A percentile compares a stretch with the other conserved stretches of the same genome.
These are phyloP conservation scores for Cutaneotrichosporon daszewskae DNA, from an alignment of 1,284 basidiomycete species.

Conservation along the genomic window DNA sequence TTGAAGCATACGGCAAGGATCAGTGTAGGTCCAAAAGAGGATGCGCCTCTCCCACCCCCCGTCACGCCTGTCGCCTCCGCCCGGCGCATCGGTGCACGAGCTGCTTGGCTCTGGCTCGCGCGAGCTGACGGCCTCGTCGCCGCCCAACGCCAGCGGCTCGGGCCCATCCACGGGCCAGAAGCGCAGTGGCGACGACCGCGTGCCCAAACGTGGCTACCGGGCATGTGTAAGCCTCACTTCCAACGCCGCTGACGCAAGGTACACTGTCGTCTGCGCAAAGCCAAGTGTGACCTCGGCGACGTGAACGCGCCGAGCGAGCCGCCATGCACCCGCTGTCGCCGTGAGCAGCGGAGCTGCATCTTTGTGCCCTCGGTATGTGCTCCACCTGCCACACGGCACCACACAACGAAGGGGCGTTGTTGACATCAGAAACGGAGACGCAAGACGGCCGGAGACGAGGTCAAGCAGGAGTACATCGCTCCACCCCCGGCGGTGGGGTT, in stretches of 20 bases:
- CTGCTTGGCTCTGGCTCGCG: constrained; percentile 5
- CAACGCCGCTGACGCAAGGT: constrained; percentile 21
- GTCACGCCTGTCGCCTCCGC: constrained; percentile 32
- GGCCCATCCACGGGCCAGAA: constrained; percentile 8
- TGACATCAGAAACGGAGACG: constrained; percentile 33
- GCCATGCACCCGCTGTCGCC: constrained; percentile 48
- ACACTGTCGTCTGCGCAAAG: constrained; percentile 47
- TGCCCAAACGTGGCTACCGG: constrained; percentile 40
- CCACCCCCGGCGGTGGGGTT: background rate
- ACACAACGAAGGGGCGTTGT: background rate
- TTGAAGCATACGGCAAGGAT: too few species aligned
- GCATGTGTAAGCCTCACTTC: constrained; percentile 31
- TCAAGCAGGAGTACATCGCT: constrained; percentile 14
- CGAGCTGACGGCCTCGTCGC: background rate
- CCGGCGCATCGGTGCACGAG: constrained; percentile 17
- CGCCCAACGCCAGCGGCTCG: background rate
- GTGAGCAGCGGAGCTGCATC: constrained; percentile 49
- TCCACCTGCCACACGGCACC: too few species aligned
- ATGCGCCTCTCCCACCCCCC: constrained; percentile 26
- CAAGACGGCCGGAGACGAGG: constrained; percentile 21
- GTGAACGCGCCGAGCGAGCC: constrained; percentile 48
- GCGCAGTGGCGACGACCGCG: constrained; percentile 23
- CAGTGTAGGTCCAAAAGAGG: too few species aligned
- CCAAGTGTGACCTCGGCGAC: constrained; percentile 50
- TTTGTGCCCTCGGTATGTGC: constrained; percentile 43